phyloP scores from a whole-genome alignment of 2,329 filamentous ascomycete species.

The Sporothrix pallida region DNA sequence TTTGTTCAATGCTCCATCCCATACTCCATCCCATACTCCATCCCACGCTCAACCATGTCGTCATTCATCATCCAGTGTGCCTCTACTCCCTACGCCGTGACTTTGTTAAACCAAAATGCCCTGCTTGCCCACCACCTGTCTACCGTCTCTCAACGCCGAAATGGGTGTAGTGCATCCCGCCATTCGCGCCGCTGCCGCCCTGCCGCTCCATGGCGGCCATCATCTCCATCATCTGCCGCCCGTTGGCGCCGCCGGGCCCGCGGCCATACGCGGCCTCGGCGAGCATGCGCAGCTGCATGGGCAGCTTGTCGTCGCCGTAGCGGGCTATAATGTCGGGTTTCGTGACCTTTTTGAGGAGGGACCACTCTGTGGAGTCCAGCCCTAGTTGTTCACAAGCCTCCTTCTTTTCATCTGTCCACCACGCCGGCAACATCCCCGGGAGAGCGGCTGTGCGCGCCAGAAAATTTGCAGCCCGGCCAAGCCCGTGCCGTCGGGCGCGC shows the following conservation, averaged over 20 bases:
- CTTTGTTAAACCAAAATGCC: too few relatives aligned
- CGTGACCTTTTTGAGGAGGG: conserved; percentile 41
- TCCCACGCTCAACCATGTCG: too few relatives aligned
- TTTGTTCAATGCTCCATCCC: too few relatives aligned
- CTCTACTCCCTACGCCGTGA: too few relatives aligned
- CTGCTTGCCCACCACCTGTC: too few relatives aligned
- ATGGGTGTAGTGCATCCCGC: not conserved
- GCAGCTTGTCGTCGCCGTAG: conserved; percentile 52
- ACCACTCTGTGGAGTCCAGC: conserved; percentile 42
- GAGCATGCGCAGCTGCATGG: conserved; percentile 59
- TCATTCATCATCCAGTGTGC: too few relatives aligned
- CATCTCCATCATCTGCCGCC: not conserved
- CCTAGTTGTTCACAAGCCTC: conserved; percentile 48
- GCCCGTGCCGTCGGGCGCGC: conserved; percentile 33
- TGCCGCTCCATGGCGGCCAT: not conserved
- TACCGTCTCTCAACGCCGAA: not conserved
- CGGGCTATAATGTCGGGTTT: conserved; percentile 50
- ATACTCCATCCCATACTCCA: too few relatives aligned
- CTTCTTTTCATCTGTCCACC: conserved; percentile 52
- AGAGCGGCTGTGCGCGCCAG: conserved; percentile 42
- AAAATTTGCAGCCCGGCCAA: conserved; percentile 49
- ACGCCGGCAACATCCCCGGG: conserved; percentile 49
- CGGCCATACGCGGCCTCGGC: conserved; percentile 48
- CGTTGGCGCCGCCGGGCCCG: not conserved
- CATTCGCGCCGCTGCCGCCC: not conserved